These are phyloP conservation scores for Suillus lakei DNA, from an alignment of 768 basidiomycete species.

Conservation along the genomic window DNA sequence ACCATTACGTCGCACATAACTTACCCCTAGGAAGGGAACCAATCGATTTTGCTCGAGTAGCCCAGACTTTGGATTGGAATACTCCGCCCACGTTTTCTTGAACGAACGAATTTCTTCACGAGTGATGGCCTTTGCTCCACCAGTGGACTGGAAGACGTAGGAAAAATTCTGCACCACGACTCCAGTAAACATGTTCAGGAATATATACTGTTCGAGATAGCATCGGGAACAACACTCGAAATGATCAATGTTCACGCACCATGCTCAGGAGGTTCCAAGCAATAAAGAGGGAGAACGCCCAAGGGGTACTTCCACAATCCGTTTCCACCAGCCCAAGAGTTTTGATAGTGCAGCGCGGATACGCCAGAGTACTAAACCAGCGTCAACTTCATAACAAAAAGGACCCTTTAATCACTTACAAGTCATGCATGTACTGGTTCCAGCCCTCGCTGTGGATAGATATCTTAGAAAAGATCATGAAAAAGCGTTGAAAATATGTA, in stretches of 20 bases:
- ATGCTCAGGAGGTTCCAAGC: conserved; percentile 96
- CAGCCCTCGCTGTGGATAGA: conserved; percentile 75
- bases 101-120: conserved; percentile 92
- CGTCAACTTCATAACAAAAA: conserved; percentile 1
- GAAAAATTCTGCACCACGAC: conserved; percentile 96
- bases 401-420: conserved; percentile 51
- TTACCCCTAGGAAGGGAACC: conserved; percentile 80
- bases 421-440: conserved; percentile 99
- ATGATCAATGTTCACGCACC: conserved; percentile 49
- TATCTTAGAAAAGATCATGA: conserved; percentile 8
- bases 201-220: conserved; percentile 73
- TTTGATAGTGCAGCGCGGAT: conserved; percentile 80
- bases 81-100: conserved; percentile 93
- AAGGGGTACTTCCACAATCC: conserved; percentile 86
- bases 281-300: conserved; percentile 89
- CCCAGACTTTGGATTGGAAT: conserved; percentile 78
- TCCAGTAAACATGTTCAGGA: conserved; percentile 96
- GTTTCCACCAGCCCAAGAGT: conserved; percentile 54
- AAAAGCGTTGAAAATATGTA: conserved; percentile 39
- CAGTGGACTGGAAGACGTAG: conserved; percentile 89
- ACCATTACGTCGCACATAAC: conserved; percentile 30
- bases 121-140: conserved; percentile 80
- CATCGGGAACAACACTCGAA: neutral
- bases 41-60: conserved; percentile 74
- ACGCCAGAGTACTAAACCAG: conserved; percentile 64